Conservation (phyloP, 1,284 basidiomycete species). For the Trichosporon ovoides region DNA sequence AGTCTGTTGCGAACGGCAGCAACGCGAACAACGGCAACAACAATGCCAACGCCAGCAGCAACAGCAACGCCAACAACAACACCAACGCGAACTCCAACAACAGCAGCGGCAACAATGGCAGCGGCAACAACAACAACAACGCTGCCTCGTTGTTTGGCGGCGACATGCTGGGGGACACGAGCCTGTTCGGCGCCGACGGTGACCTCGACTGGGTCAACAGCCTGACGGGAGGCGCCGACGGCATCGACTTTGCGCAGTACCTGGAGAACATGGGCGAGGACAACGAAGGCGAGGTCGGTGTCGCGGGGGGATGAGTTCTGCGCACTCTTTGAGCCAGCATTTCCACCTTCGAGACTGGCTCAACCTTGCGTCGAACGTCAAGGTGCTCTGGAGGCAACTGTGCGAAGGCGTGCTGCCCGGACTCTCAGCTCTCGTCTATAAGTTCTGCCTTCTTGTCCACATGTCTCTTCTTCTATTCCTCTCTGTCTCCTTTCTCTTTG, state of each 20-base stretch:
- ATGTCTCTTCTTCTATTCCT: too few relatives aligned
- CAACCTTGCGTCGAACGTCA: not conserved
- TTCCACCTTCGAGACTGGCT: not conserved
- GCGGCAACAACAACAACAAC: conserved; percentile 1
- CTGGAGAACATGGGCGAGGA: conserved; percentile 37
- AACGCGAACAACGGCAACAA: too few relatives aligned
- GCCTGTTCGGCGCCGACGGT: conserved; percentile 13
- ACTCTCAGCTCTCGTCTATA: too few relatives aligned
- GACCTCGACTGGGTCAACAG: conserved; percentile 19
- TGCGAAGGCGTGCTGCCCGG: too few relatives aligned
- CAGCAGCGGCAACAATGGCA: not conserved
- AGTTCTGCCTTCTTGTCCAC: too few relatives aligned
- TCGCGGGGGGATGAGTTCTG: conserved; percentile 7
- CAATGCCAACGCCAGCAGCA: not conserved
- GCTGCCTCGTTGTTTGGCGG: conserved; percentile 6
- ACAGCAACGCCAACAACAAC: conserved; percentile 5
- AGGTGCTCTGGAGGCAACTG: not conserved
- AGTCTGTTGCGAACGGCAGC: too few relatives aligned
- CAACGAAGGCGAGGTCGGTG: conserved; percentile 30
- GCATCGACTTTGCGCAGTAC: conserved; percentile 39
- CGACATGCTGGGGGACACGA: conserved; percentile 11
- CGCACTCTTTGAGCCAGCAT: not conserved
- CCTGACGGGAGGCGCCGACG: conserved; percentile 7
- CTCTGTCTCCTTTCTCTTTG: not conserved
- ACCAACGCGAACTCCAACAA: not conserved